Evolutionary conservation across 1,284 basidiomycete species (phyloP).

Genomic region (Malassezia psittaci): DNA sequence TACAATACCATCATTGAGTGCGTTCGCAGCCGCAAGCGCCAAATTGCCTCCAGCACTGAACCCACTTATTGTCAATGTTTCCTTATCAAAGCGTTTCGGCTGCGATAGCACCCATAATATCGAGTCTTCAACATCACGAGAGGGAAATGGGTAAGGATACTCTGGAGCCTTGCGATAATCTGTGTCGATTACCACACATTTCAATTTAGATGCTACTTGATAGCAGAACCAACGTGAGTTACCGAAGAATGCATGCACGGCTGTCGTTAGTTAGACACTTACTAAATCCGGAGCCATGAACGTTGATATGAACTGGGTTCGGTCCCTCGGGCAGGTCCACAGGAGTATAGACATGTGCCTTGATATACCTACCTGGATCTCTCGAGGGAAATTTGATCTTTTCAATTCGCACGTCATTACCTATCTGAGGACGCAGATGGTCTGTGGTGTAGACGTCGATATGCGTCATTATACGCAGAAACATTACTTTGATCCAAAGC

Average conservation of each 20-base stretch:
- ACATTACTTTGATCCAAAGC: conserved; percentile 3
- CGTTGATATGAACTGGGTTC: conserved; percentile 20
- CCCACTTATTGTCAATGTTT: conserved; percentile 28
- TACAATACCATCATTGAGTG: conserved; percentile 24
- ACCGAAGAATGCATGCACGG: conserved; percentile 7
- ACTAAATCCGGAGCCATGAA: conserved; percentile 24
- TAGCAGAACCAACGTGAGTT: conserved; percentile 24
- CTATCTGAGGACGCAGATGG: conserved; percentile 11
- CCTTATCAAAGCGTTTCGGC: conserved; percentile 20
- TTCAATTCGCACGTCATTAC: conserved; percentile 12
- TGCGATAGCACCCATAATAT: conserved; percentile 21
- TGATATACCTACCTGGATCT: conserved; percentile 22
- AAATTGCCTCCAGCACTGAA: conserved; percentile 39
- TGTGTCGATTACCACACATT: conserved; percentile 12
- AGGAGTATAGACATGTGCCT: conserved; percentile 24
- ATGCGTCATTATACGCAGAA: conserved; percentile 9
- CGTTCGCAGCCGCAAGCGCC: conserved; percentile 21
- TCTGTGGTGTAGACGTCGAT: conserved; percentile 8
- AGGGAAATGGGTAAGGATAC: conserved; percentile 32
- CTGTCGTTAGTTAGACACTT: conserved; percentile 17
- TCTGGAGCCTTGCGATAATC: conserved; percentile 37
- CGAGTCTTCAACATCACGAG: conserved; percentile 25
- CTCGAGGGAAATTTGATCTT: conserved; percentile 24
- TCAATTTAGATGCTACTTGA: conserved; percentile 9
- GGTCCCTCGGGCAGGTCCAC: conserved; percentile 15